Base-by-base conservation (phyloP, 2,329 filamentous ascomycete species). In the Aspergillus sp. region DNA sequence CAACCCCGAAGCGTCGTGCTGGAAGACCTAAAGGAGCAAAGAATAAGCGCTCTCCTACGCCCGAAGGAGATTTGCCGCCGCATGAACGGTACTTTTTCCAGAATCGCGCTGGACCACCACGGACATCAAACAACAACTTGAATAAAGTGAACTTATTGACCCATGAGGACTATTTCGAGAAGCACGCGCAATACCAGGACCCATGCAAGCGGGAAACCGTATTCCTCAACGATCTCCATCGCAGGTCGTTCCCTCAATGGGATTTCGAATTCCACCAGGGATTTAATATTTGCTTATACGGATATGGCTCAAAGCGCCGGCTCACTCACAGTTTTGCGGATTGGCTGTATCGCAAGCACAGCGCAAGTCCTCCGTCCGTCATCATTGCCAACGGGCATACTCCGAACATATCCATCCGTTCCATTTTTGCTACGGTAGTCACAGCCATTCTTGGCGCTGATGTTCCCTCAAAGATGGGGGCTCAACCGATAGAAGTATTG, bases 61-160 rank as follows among this genome's bases (percentile, higher is more conserved):
- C 91, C 3, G 91, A 93, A 17, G 84, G 86, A 52, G 85, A 96
- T 66, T 82, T 98, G 2, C 90, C 93, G 5, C 82, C 93, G 0
- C 91, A 97, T 69, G 95, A 98, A 73, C 85, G 90, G 64, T 99
- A 96, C 78, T 98, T 99, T 73, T 90, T 89, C 69, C 91, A 98
- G 69, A 97, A 96, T 71, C 88, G 91, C 48, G 87, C 90, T 0
- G 92, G 91, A 2, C 84, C 86, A 4, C 81, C 86, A 45, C 93
- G 93, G 74, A 96, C 93, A 0, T 97, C 93, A 1, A 89, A 90
- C 70, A 95, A 95, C 64, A 96, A 86, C 0, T 80, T 98, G 5
- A 83, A 88, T 0, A 86, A 88, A 4, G 79, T 96, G 35, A 80
- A 85, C 4, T 80, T 96, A 11, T 85, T 98, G 56, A 92, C 90